phyloP scores from a whole-genome alignment of 2,329 filamentous ascomycete species.

The Beauveria medogensis region DNA sequence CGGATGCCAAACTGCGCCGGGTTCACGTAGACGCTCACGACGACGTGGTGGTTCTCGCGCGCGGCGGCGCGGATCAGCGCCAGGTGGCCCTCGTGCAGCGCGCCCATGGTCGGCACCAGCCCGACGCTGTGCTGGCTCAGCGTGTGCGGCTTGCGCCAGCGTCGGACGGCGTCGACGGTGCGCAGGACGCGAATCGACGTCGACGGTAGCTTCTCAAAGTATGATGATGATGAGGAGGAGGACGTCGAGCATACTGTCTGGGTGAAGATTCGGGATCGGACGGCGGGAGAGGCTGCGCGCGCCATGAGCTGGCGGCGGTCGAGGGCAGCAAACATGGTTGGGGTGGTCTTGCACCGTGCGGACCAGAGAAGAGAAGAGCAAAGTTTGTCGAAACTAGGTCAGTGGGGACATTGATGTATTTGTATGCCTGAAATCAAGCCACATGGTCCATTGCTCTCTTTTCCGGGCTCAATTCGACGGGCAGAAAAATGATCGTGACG shows the following conservation, averaged over 20 bases:
- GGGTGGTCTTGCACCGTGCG: neutral
- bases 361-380: neutral
- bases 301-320: neutral
- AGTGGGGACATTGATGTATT: slow-evolving; percentile 4
- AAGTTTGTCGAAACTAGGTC: neutral
- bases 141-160: slow-evolving; percentile 59
- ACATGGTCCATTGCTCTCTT: neutral
- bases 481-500: slow-evolving; percentile 30
- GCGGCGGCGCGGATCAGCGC: slow-evolving; percentile 80
- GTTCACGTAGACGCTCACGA: slow-evolving; percentile 92
- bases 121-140: slow-evolving; percentile 65
- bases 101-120: slow-evolving; percentile 95
- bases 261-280: slow-evolving; percentile 11
- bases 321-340: neutral
- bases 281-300: neutral
- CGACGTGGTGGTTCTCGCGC: slow-evolving; percentile 73
- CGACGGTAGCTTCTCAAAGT: slow-evolving; percentile 42
- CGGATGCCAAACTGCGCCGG: slow-evolving; percentile 88
- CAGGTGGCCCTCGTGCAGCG: slow-evolving; percentile 85
- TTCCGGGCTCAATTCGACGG: neutral
- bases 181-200: slow-evolving; percentile 65
- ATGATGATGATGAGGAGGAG: slow-evolving; percentile 10
- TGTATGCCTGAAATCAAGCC: neutral
- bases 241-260: slow-evolving; percentile 14
- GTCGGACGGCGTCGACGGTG: slow-evolving; percentile 61